phyloP scores from a whole-genome alignment of 2,329 filamentous ascomycete genomes.

The Diplodia corticola region DNA sequence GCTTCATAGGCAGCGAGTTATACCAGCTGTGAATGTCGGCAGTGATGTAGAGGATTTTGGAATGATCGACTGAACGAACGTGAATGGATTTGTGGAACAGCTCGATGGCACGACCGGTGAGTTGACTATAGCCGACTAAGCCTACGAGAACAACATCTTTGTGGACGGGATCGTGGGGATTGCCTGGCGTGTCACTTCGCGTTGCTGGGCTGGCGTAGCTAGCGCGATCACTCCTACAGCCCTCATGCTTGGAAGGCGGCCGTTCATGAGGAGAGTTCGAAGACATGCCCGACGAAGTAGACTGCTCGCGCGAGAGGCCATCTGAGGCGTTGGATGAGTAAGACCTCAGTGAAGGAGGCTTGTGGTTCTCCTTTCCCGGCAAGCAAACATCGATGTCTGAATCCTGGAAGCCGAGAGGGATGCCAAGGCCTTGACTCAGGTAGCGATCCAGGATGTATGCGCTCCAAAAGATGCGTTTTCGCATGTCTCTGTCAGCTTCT shows the following conservation, averaged over 20 bases:
- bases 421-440: constrained; percentile 57
- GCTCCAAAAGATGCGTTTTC: constrained; percentile 59
- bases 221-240: not conserved
- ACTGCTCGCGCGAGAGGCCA: not conserved
- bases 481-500: constrained; percentile 47
- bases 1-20: constrained; percentile 15
- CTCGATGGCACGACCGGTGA: constrained; percentile 20
- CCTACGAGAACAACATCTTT: constrained; percentile 14
- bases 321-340: not conserved
- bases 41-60: constrained; percentile 19
- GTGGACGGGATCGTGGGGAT: not conserved
- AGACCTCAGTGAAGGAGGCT: constrained; percentile 26
- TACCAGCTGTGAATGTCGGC: constrained; percentile 22
- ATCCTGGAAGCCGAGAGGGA: constrained; percentile 57
- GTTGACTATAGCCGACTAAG: constrained; percentile 21
- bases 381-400: constrained; percentile 62
- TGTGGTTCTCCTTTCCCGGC: constrained; percentile 51
- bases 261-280: not conserved
- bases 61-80: constrained; percentile 22
- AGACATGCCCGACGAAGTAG: not conserved
- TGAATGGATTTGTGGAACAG: constrained; percentile 24
- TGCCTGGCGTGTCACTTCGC: not conserved
- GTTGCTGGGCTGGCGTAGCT: not conserved
- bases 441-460: constrained; percentile 58
- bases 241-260: not conserved